phyloP scores from a whole-genome alignment of 441 rosid species.

The Arabidopsis hybrid region DNA sequence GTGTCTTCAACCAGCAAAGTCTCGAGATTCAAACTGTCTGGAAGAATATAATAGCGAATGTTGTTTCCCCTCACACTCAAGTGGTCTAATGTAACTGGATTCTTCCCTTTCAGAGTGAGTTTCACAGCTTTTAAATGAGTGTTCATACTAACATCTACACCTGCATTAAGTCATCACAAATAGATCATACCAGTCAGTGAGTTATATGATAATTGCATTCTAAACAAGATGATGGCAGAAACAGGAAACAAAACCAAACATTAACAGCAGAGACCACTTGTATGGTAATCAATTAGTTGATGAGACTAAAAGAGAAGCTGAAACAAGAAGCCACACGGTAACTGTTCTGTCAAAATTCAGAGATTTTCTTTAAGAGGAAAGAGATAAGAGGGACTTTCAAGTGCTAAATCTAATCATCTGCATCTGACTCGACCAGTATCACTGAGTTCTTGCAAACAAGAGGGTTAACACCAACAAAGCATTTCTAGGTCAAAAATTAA shows the following conservation, averaged over 20 bases:
- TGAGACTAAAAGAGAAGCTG: constrained; percentile 6
- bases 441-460: no score
- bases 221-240: background rate
- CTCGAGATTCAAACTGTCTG: constrained; percentile 99
- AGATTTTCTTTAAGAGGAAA: background rate
- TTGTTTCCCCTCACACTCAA: constrained; percentile 97
- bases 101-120: constrained; percentile 90
- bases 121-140: constrained; percentile 94
- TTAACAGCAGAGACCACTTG: constrained; percentile 5
- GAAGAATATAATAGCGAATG: constrained; percentile 93
- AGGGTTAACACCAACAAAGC: no score
- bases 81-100: constrained; percentile 89
- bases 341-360: background rate
- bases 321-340: background rate
- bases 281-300: constrained; percentile 3
- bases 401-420: background rate
- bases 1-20: constrained; percentile 94
- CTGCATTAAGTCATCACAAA: constrained; percentile 45
- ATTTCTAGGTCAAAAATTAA: no score
- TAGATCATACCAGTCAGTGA: constrained; percentile 20
- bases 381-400: background rate
- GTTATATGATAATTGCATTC: background rate
- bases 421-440: no score
- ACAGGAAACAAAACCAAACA: constrained; percentile 9
- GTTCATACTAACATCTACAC: constrained; percentile 97